Conservation (phyloP, 2,329 filamentous ascomycete species). For the Parastagonospora avenae region DNA sequence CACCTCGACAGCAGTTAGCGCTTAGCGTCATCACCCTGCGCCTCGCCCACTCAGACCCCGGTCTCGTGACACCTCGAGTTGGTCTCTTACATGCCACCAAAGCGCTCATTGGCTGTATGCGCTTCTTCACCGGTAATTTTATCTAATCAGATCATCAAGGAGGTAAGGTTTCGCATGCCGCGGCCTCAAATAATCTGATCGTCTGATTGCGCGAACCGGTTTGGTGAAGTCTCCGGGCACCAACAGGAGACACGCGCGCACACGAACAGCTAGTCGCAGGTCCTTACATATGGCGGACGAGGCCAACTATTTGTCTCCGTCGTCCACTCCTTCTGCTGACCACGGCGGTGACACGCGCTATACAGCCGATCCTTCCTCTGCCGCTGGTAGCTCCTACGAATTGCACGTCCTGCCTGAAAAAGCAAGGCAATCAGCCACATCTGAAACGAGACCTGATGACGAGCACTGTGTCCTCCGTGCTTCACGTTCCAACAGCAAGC, state of each 20-base stretch:
- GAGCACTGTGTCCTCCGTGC: constrained; percentile 21
- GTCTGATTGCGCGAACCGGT: constrained; percentile 32
- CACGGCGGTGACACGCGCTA: constrained; percentile 27
- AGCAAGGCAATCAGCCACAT: constrained; percentile 33
- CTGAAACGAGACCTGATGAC: constrained; percentile 36
- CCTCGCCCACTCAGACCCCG: constrained; percentile 1
- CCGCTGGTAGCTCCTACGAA: constrained; percentile 36
- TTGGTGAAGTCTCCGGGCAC: constrained; percentile 16
- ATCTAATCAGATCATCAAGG: constrained; percentile 35
- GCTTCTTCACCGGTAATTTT: not conserved
- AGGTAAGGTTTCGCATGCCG: constrained; percentile 7
- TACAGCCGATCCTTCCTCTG: constrained; percentile 15
- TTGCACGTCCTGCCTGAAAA: constrained; percentile 34
- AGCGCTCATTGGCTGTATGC: not conserved
- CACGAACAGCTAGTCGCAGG: constrained; percentile 21
- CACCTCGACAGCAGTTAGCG: constrained; percentile 6
- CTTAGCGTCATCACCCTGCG: constrained; percentile 3
- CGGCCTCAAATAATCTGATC: constrained; percentile 29
- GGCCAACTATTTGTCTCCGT: constrained; percentile 16
- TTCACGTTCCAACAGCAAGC: constrained; percentile 5
- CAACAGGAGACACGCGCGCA: constrained; percentile 17
- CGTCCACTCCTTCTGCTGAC: constrained; percentile 25
- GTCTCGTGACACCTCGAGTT: not conserved
- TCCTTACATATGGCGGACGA: constrained; percentile 33
- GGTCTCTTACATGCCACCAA: not conserved